These are phyloP conservation scores for Leccinum pachyderme DNA, from an alignment of 1,284 basidiomycete genomes.

Conservation along the genomic window DNA sequence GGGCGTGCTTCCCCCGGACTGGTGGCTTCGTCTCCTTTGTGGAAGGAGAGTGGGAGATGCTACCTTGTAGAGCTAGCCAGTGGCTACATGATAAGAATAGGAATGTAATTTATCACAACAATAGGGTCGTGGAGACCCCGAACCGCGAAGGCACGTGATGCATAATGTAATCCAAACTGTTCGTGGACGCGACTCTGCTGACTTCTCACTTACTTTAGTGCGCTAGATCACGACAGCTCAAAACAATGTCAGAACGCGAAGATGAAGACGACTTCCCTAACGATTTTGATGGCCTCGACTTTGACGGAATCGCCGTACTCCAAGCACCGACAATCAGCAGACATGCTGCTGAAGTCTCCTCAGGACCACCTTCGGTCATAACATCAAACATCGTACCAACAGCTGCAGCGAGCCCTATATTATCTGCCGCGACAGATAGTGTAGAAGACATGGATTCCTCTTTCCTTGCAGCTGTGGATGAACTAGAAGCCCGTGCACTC, in stretches of 20 bases:
- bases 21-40: not conserved
- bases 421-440: conserved; percentile 27
- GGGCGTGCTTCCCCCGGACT: not conserved
- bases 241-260: conserved; percentile 22
- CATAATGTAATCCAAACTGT: not conserved
- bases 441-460: conserved; percentile 34
- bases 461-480: conserved; percentile 41
- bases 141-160: conserved; percentile 8
- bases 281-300: conserved; percentile 40
- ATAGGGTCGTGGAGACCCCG: not conserved
- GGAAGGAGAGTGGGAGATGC: not conserved
- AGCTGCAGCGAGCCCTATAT: conserved; percentile 16
- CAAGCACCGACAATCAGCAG: conserved; percentile 27
- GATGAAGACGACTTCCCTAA: conserved; percentile 42
- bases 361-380: not conserved
- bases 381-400: not conserved
- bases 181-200: not conserved
- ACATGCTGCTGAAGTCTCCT: conserved; percentile 1
- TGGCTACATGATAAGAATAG: not conserved
- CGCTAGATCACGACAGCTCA: not conserved
- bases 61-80: not conserved
- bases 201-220: not conserved
- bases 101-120: not conserved
- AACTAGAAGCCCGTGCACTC: conserved; percentile 35
- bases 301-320: conserved; percentile 35